Conservation (phyloP, 2,329 filamentous ascomycete genomes). For the Talaromyces sp. region DNA sequence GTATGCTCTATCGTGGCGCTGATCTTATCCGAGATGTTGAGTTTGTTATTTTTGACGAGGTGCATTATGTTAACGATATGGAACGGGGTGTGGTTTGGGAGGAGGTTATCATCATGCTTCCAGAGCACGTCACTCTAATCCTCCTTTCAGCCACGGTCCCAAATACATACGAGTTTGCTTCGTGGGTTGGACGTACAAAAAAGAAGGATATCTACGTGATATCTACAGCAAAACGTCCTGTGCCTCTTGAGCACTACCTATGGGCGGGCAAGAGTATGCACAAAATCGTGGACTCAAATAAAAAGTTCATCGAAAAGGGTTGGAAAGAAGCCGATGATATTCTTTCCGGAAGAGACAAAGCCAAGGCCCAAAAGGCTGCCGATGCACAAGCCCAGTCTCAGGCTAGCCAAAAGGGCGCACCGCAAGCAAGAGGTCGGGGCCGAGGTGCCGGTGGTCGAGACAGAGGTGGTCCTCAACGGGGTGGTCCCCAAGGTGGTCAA, state of each 20-base stretch:
- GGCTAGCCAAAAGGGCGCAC: constrained; percentile 50
- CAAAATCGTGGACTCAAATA: constrained; percentile 92
- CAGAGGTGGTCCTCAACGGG: constrained; percentile 30
- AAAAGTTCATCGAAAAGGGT: constrained; percentile 83
- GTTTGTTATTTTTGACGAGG: constrained; percentile 98
- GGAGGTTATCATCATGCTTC: constrained; percentile 99
- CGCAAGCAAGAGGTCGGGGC: constrained; percentile 51
- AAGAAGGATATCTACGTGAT: constrained; percentile 99
- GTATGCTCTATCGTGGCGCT: constrained; percentile 95
- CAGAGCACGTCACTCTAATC: constrained; percentile 93
- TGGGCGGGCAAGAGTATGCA: constrained; percentile 91
- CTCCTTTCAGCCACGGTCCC: constrained; percentile 93
- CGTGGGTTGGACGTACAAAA: constrained; percentile 96
- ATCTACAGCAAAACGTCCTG: constrained; percentile 89
- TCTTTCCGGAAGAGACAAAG: constrained; percentile 75
- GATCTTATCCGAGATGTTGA: constrained; percentile 96
- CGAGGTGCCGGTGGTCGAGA: constrained; percentile 36
- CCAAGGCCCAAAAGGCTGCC: constrained; percentile 53
- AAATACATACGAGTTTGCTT: constrained; percentile 96
- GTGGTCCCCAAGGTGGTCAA: constrained; percentile 7
- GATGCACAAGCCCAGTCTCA: constrained; percentile 49
- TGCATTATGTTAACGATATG: constrained; percentile 96
- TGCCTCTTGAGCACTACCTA: constrained; percentile 91
- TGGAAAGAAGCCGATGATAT: constrained; percentile 92
- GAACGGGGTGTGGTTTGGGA: constrained; percentile 98